Evolutionary conservation across 2,329 filamentous ascomycete genomes (phyloP).

Genomic region (Aureobasidium sp.): DNA sequence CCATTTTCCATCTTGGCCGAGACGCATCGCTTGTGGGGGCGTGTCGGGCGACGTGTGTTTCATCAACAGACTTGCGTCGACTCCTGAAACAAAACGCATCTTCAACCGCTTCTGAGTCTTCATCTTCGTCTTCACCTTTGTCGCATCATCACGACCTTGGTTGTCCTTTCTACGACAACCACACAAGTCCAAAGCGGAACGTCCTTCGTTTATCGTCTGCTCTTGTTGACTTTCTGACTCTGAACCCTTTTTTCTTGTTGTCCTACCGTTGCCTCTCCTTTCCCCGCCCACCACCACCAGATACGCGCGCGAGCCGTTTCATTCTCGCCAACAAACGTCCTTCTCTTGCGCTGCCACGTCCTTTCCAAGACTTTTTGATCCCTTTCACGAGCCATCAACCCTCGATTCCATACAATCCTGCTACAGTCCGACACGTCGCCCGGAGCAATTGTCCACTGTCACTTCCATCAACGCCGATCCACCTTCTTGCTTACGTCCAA

Average conservation of each 20-base stretch:
- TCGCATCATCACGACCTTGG: slow-evolving; percentile 4
- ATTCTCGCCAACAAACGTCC: slow-evolving; percentile 6
- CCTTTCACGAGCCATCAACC: not conserved
- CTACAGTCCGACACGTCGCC: not conserved
- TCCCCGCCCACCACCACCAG: slow-evolving; percentile 11
- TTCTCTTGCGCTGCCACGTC: slow-evolving; percentile 3
- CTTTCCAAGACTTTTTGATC: not conserved
- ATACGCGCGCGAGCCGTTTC: slow-evolving; percentile 7
- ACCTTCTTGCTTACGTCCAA: not conserved
- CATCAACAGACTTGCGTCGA: not conserved
- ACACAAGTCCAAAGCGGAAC: not conserved
- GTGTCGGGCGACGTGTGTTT: slow-evolving; percentile 1
- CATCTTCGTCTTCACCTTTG: not conserved
- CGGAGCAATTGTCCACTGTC: not conserved
- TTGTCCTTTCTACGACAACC: not conserved
- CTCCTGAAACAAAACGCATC: slow-evolving; percentile 9
- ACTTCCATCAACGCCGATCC: not conserved
- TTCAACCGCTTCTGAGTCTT: not conserved
- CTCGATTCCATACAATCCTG: not conserved
- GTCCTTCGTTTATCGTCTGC: slow-evolving; percentile 6
- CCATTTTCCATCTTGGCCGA: not conserved
- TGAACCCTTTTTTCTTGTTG: slow-evolving; percentile 8
- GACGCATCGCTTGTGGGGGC: not conserved
- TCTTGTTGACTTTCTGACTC: not conserved
- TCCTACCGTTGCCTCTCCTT: slow-evolving; percentile 12